phyloP scores from a whole-genome alignment of 2,329 filamentous ascomycete genomes.

The Biscogniauxia marginata region DNA sequence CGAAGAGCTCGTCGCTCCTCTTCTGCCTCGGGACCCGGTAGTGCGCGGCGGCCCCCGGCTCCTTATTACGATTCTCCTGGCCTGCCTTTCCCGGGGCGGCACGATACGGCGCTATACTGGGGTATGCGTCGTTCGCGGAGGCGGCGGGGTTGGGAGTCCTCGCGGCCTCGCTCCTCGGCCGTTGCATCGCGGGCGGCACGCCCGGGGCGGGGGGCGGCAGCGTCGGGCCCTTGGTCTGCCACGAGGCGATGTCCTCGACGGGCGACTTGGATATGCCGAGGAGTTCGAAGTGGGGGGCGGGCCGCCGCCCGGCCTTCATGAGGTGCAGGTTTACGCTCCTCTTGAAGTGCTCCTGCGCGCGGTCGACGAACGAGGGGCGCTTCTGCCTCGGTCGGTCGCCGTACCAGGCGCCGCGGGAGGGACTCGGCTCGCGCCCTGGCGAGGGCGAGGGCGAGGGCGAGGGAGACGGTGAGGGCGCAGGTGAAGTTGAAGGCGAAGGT shows the following conservation, averaged over 20 bases:
- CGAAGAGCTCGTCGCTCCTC: slow-evolving; percentile 10
- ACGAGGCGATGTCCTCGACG: slow-evolving; percentile 5
- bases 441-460: neutral
- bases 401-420: slow-evolving; percentile 13
- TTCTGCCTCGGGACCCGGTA: neutral
- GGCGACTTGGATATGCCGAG: slow-evolving; percentile 10
- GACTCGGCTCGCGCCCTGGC: slow-evolving; percentile 2
- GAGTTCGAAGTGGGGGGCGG: slow-evolving; percentile 18
- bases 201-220: neutral
- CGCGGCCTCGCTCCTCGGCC: too few relatives aligned
- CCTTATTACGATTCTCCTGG: neutral
- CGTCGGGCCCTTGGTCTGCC: neutral
- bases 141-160: neutral
- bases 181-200: neutral
- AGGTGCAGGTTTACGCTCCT: slow-evolving; percentile 11
- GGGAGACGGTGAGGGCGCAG: neutral
- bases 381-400: slow-evolving; percentile 12
- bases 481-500: neutral
- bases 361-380: slow-evolving; percentile 15
- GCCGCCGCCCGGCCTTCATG: slow-evolving; percentile 9
- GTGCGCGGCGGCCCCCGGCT: neutral
- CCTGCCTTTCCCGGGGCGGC: too few relatives aligned
- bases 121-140: too few relatives aligned
- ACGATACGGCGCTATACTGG: too few relatives aligned
- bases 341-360: slow-evolving; percentile 8